Conservation (phyloP, 75 land plant species). For the Cryptomeria japonica region DNA sequence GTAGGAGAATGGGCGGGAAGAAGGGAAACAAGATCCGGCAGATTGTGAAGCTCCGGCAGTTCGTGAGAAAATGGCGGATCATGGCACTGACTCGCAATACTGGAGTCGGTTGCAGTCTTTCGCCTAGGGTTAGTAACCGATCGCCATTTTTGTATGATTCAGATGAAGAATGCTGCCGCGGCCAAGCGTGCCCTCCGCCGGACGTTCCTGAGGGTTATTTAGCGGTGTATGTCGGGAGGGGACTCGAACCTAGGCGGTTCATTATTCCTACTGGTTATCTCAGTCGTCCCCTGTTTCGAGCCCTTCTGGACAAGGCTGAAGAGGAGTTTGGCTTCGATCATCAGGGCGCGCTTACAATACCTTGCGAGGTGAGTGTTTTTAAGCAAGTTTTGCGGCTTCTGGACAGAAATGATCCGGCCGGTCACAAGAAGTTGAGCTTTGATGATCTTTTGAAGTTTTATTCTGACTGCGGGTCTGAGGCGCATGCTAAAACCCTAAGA, state of each 20-base stretch:
- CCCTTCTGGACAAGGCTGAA: conserved; percentile 27
- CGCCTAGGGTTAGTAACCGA: neutral
- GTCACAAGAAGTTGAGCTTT: neutral
- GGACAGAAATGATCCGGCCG: neutral
- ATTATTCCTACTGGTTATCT: conserved; percentile 27
- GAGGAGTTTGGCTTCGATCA: conserved; percentile 48
- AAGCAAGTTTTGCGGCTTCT: conserved; percentile 22
- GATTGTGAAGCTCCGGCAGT: conserved; percentile 3
- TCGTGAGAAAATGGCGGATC: conserved; percentile 1
- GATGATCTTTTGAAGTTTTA: neutral
- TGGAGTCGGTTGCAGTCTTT: neutral
- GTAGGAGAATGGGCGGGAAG: neutral
- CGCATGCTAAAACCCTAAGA: neutral
- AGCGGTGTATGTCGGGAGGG: conserved; percentile 7
- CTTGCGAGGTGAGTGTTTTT: conserved; percentile 34
- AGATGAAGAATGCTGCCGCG: neutral
- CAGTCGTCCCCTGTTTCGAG: conserved; percentile 17
- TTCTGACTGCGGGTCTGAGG: conserved; percentile 2
- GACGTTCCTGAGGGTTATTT: conserved; percentile 5
- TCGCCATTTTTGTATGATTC: neutral
- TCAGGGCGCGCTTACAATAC: conserved; percentile 28
- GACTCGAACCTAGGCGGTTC: conserved; percentile 17
- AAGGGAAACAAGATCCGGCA: conserved; percentile 7
- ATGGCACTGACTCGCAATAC: neutral
- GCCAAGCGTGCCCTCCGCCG: neutral